Evolutionary conservation across 208 protist genomes (phyloP).

Genomic region (Jaenimonas drosophilae): DNA sequence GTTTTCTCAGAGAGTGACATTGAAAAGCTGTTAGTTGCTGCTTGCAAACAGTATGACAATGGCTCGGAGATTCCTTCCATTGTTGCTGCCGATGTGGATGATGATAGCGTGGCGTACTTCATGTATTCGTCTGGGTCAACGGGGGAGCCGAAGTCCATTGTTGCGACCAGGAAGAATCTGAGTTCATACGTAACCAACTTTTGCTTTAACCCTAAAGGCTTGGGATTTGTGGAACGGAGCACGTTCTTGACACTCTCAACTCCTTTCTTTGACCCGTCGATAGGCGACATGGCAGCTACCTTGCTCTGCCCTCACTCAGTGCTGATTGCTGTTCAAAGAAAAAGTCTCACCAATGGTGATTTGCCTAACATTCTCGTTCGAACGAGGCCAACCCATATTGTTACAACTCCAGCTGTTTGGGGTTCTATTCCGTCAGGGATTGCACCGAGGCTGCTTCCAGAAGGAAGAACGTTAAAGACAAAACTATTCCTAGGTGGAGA

Average conservation of each 20-base stretch:
- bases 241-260: constrained; percentile 35
- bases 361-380: background rate
- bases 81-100: background rate
- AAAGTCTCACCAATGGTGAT: background rate
- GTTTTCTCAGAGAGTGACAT: constrained; percentile 12
- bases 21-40: constrained; percentile 4
- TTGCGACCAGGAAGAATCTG: constrained; percentile 28
- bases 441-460: background rate
- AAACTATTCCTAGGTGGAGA: constrained; percentile 48
- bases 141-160: constrained; percentile 39
- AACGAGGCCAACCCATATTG: constrained; percentile 20
- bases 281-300: constrained; percentile 22
- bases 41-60: background rate
- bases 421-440: constrained; percentile 1
- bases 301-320: background rate
- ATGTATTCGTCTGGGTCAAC: constrained; percentile 59
- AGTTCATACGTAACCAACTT: constrained; percentile 28
- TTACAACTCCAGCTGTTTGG: constrained; percentile 42
- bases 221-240: constrained; percentile 6
- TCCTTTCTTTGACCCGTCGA: constrained; percentile 50
- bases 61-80: background rate
- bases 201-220: constrained; percentile 9
- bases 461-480: constrained; percentile 1
- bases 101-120: constrained; percentile 27
- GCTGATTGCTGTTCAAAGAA: background rate